Evolutionary conservation across 805 yeast species (phyloP).

Genomic region (Kuraishia capsulata): DNA sequence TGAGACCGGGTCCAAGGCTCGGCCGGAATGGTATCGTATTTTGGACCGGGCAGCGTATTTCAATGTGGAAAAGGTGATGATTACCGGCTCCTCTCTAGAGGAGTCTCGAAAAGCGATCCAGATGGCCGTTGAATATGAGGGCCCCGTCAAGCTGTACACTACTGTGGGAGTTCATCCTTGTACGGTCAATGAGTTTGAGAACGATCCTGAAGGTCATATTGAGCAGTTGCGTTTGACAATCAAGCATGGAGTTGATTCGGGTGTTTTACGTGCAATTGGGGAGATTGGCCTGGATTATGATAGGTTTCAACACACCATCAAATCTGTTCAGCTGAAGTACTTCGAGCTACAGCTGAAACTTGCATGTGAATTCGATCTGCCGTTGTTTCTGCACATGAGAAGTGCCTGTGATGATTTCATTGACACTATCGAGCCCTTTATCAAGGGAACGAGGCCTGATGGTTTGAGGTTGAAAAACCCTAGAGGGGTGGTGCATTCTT

Average conservation of each 20-base stretch:
- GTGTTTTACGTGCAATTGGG: constrained; percentile 75
- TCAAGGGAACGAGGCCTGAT: constrained; percentile 30
- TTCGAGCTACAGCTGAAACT: constrained; percentile 70
- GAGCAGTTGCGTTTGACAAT: constrained; percentile 40
- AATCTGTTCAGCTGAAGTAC: constrained; percentile 54
- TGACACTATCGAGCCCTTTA: constrained; percentile 50
- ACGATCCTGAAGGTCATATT: constrained; percentile 31
- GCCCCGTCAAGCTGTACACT: constrained; percentile 29
- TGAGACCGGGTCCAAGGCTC: constrained; percentile 61
- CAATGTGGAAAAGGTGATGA: constrained; percentile 60
- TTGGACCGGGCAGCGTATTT: constrained; percentile 55
- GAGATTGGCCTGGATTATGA: constrained; percentile 96
- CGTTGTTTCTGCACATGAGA: constrained; percentile 87
- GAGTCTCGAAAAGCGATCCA: constrained; percentile 60
- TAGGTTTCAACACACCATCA: constrained; percentile 67
- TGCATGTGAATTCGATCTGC: constrained; percentile 47
- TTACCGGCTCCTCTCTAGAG: constrained; percentile 73
- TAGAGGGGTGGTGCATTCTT: constrained; percentile 89
- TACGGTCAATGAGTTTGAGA: constrained; percentile 49
- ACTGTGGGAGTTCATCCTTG: constrained; percentile 98
- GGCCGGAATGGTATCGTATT: constrained; percentile 54
- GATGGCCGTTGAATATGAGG: constrained; percentile 28
- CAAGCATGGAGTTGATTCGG: constrained; percentile 32
- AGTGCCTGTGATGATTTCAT: constrained; percentile 77
- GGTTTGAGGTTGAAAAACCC: constrained; percentile 19